A percentile compares a stretch with the other conserved stretches of the same genome.
Evolutionary conservation across 495 filamentous ascomycete species (phyloP).

Genomic region (Penicillium paradoxum): DNA sequence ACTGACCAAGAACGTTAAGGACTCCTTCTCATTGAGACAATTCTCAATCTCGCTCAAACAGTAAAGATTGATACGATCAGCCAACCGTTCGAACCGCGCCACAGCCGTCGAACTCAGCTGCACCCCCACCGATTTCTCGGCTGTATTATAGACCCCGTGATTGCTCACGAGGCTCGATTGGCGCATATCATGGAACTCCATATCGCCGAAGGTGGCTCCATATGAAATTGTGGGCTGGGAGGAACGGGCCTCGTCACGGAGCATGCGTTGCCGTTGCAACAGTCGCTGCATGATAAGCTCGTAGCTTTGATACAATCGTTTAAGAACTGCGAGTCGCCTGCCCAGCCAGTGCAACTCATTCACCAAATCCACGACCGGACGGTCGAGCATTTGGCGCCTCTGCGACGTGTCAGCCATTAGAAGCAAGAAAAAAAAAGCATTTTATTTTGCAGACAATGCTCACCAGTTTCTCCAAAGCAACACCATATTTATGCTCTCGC

Average conservation of each 20-base stretch:
- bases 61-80: constrained; percentile 71
- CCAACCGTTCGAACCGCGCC: constrained; percentile 69
- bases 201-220: constrained; percentile 26
- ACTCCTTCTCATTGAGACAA: constrained; percentile 72
- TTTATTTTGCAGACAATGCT: constrained; percentile 5
- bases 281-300: constrained; percentile 71
- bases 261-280: constrained; percentile 49
- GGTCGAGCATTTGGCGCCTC: constrained; percentile 54
- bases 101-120: constrained; percentile 59
- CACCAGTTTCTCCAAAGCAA: constrained; percentile 54
- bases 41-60: constrained; percentile 77
- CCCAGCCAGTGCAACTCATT: constrained; percentile 69
- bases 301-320: constrained; percentile 75
- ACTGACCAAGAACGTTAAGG: constrained; percentile 63
- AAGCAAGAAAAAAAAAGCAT: background rate
- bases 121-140: constrained; percentile 47
- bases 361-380: constrained; percentile 58
- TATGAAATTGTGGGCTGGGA: constrained; percentile 18
- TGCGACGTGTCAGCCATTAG: constrained; percentile 21
- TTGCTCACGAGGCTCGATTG: constrained; percentile 27
- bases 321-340: constrained; percentile 59
- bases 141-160: constrained; percentile 12
- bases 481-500: constrained; percentile 56
- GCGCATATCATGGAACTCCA: constrained; percentile 26
- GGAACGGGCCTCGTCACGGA: constrained; percentile 34